phyloP scores from a whole-genome alignment of 2,329 filamentous ascomycete species.

The Aspergillus oerlinghausenensis region DNA sequence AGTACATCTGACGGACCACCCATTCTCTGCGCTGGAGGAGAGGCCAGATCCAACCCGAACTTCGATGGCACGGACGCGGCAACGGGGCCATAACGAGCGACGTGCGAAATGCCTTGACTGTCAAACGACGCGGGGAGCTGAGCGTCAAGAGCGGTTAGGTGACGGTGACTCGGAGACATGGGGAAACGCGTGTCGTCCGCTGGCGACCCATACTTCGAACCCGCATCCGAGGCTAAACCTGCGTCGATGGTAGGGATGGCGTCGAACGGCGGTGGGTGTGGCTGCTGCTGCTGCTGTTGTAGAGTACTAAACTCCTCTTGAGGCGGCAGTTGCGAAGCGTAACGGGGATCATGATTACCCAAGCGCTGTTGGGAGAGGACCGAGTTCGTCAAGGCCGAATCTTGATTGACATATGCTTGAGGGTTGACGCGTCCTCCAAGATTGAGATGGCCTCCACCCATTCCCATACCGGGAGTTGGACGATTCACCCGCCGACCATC shows the following conservation, averaged over 20 bases:
- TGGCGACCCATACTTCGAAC: conserved; percentile 75
- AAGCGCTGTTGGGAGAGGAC: conserved; percentile 61
- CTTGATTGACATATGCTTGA: conserved; percentile 58
- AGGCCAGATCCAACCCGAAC: conserved; percentile 70
- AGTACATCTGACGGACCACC: conserved; percentile 61
- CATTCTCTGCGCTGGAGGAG: conserved; percentile 67
- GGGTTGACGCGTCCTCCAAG: conserved; percentile 64
- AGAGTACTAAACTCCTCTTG: conserved; percentile 43
- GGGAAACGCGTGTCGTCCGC: conserved; percentile 72
- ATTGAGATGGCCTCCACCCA: conserved; percentile 58
- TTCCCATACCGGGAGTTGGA: conserved; percentile 47
- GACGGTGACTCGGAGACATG: conserved; percentile 67
- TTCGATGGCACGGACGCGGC: conserved; percentile 89
- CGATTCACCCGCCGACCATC: conserved; percentile 89
- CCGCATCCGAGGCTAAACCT: conserved; percentile 54
- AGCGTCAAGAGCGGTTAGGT: conserved; percentile 88
- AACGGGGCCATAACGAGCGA: conserved; percentile 82
- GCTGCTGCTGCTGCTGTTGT: conserved; percentile 36
- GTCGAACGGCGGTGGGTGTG: conserved; percentile 39
- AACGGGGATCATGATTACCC: conserved; percentile 46
- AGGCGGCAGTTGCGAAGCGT: conserved; percentile 35
- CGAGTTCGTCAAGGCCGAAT: conserved; percentile 70
- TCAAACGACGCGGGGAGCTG: conserved; percentile 93
- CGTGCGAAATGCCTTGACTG: conserved; percentile 89
- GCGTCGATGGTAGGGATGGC: conserved; percentile 55